Conservation (phyloP, 2,329 filamentous ascomycete species). For the Graphium sp. region DNA sequence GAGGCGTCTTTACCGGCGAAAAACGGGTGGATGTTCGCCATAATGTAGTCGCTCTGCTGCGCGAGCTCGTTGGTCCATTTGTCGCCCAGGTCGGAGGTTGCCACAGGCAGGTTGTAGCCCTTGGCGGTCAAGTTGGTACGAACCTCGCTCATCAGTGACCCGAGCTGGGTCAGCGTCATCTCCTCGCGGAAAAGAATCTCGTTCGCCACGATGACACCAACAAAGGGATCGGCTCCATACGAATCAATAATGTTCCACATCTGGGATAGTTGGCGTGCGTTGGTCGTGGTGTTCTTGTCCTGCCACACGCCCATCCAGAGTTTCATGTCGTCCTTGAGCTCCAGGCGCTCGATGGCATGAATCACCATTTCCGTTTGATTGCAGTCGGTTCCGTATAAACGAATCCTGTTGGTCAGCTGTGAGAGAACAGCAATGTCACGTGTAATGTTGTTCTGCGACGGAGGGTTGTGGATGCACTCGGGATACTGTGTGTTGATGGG, state of each 20-base stretch:
- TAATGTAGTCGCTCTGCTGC: constrained; percentile 62
- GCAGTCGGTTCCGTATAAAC: constrained; percentile 90
- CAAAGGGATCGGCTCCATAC: constrained; percentile 54
- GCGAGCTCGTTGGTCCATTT: constrained; percentile 65
- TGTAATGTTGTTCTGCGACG: constrained; percentile 88
- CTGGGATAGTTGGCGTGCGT: constrained; percentile 61
- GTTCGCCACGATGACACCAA: constrained; percentile 68
- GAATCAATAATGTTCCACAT: constrained; percentile 71
- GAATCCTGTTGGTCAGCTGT: constrained; percentile 74
- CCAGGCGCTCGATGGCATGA: constrained; percentile 59
- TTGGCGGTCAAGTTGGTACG: constrained; percentile 53
- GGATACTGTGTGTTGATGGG: constrained; percentile 85
- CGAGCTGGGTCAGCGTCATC: constrained; percentile 48
- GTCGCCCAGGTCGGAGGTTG: constrained; percentile 77
- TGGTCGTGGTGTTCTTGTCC: constrained; percentile 69
- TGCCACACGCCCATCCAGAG: constrained; percentile 94
- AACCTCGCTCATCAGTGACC: constrained; percentile 47
- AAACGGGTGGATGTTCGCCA: constrained; percentile 96
- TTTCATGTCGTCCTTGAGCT: constrained; percentile 58
- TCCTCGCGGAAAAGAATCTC: constrained; percentile 64
- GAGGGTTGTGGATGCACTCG: constrained; percentile 57
- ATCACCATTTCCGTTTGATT: constrained; percentile 93
- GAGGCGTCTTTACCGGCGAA: constrained; percentile 63
- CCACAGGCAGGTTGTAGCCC: constrained; percentile 56
- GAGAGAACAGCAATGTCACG: constrained; percentile 79